Evolutionary conservation across 768 basidiomycete genomes (phyloP).

Genomic region (Tricholoma saponaceum): DNA sequence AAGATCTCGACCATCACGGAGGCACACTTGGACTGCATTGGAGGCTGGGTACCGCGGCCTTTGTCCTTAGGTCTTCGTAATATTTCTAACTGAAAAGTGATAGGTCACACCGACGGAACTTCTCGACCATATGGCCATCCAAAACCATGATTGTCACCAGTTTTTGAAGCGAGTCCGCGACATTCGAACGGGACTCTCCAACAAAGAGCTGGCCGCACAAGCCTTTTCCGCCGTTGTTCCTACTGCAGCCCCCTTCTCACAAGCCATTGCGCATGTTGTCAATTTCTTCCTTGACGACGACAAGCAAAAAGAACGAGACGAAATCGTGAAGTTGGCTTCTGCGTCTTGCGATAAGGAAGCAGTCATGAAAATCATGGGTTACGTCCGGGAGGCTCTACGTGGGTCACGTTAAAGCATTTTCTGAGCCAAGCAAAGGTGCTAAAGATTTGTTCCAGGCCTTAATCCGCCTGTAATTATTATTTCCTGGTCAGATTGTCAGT

Average conservation of each 20-base stretch:
- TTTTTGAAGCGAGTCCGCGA: slow-evolving; percentile 29
- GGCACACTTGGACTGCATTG: slow-evolving; percentile 24
- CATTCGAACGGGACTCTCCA: slow-evolving; percentile 16
- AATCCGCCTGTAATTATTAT: slow-evolving; percentile 27
- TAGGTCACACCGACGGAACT: slow-evolving; percentile 8
- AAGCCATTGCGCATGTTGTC: slow-evolving; percentile 51
- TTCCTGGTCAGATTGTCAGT: not conserved
- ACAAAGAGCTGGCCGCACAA: slow-evolving; percentile 38
- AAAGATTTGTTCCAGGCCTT: slow-evolving; percentile 18
- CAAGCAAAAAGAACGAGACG: slow-evolving; percentile 28
- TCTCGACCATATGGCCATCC: slow-evolving; percentile 12
- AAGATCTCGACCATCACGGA: slow-evolving; percentile 26
- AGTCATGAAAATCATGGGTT: slow-evolving; percentile 31
- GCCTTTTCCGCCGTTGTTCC: slow-evolving; percentile 54
- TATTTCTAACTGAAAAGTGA: not conserved
- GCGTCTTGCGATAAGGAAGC: slow-evolving; percentile 19
- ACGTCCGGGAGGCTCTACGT: slow-evolving; percentile 47
- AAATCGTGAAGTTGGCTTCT: slow-evolving; percentile 34
- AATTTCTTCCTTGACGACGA: slow-evolving; percentile 52
- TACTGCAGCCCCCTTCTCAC: slow-evolving; percentile 51
- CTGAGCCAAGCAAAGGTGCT: not conserved
- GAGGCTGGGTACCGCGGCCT: slow-evolving; percentile 15
- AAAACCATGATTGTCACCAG: slow-evolving; percentile 20
- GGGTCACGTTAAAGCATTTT: slow-evolving; percentile 13
- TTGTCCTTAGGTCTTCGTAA: slow-evolving; percentile 2